Base-by-base conservation (phyloP, 1,284 basidiomycete species). In the Leucoagaricus sp. region DNA sequence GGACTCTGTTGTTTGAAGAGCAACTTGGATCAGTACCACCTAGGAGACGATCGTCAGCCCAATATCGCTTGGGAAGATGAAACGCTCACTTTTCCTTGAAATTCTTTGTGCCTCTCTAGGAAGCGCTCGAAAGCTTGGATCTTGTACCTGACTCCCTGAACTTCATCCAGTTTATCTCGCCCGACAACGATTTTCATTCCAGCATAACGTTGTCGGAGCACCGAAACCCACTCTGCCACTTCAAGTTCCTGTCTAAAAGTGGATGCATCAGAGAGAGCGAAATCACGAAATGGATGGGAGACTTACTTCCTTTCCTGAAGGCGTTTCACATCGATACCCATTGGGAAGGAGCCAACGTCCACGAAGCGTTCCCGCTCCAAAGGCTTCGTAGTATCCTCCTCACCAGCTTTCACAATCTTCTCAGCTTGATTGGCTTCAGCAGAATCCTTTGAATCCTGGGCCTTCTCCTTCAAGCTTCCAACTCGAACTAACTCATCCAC, bases 171-270 rank as follows among this genome's bases (percentile, higher is more conserved):
- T 73, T 95, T 94, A 71, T 95, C 93, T 6, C 93, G 78, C 0
- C 91, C 93, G 1, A 95, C 93, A 53, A 94, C 83, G 66, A 94
- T 79, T 72, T 89, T 90, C 82, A 91, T 89, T 2, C 91, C 92
- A 0, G 83, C 79, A 65, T 94, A 95, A 4, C 92, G 84, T 69
- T 93, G 87, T 46, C 80, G 81, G 28, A 95, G 75, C 4, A 86
- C 81, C 29, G 83, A 77, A 3, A 92, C 86, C 91, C 93, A 94
- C 62, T 94, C 90, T 4, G 78, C 72, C 2, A 94, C 93, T 54
- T 94, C 92, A 0, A 85, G 82, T 50, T 93, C 86, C n/a, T 77
- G 77, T 64, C 88, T 89, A 4, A 41, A n/a, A 15, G 2, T 21
- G 59, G 46, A 57, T 26, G 52, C 49, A n/a, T 42, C 48, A 57